These are phyloP conservation scores for Chaetomidium leptoderma DNA, from an alignment of 495 filamentous ascomycete genomes.

Conservation along the genomic window DNA sequence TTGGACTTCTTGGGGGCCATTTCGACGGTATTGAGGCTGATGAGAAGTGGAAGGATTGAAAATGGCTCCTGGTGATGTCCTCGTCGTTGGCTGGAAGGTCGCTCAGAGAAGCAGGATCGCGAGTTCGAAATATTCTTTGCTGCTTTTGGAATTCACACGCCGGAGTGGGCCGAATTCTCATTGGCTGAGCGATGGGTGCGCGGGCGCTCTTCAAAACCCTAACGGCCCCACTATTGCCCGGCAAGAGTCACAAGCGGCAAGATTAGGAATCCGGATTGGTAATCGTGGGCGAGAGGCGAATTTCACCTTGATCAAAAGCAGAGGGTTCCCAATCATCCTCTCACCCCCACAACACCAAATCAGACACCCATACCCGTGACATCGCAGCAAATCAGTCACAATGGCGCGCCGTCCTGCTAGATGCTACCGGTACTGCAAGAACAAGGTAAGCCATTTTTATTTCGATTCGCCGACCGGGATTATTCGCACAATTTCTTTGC, in stretches of 20 bases:
- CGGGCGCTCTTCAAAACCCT: constrained; percentile 35
- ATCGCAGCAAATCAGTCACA: constrained; percentile 60
- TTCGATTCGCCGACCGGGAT: constrained; percentile 7
- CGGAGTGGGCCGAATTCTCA: constrained; percentile 22
- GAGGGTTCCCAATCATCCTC: constrained; percentile 34
- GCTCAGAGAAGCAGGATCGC: constrained; percentile 22
- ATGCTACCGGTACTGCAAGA: constrained; percentile 99
- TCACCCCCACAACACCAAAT: constrained; percentile 38
- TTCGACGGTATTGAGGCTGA: constrained; percentile 27
- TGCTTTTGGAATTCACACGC: constrained; percentile 5
- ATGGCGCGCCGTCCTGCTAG: constrained; percentile 98
- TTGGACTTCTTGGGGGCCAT: constrained; percentile 96
- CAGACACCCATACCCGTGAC: constrained; percentile 36
- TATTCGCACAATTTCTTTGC: constrained; percentile 1
- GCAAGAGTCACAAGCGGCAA: constrained; percentile 10
- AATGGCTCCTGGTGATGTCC: constrained; percentile 19
- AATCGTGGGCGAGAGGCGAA: constrained; percentile 30
- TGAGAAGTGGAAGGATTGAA: constrained; percentile 7
- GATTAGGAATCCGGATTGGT: constrained; percentile 33
- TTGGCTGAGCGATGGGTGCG: constrained; percentile 13
- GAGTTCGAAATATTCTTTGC: constrained; percentile 25
- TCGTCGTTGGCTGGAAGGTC: constrained; percentile 23
- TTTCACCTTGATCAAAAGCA: constrained; percentile 38
- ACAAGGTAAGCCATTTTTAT: constrained; percentile 71
- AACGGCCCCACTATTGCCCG: constrained; percentile 37